A percentile compares a stretch with the other conserved stretches of the same genome.
Evolutionary conservation across 1,284 basidiomycete genomes (phyloP).

Genomic region (Paramarasmius palmivorus): DNA sequence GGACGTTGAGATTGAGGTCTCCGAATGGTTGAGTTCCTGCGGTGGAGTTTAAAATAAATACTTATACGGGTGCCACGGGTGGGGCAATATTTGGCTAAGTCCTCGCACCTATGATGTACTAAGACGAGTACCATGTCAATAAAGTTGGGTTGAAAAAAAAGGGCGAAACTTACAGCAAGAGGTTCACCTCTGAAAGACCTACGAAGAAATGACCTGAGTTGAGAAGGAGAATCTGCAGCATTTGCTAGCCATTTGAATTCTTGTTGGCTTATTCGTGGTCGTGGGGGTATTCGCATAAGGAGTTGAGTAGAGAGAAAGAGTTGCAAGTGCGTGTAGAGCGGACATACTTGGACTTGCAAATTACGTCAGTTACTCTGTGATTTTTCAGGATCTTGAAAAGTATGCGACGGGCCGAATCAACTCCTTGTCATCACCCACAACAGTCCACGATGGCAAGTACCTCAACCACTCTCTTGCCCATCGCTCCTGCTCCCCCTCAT

Average conservation of each 20-base stretch:
- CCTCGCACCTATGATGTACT: constrained; percentile 82
- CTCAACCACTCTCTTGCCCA: background rate
- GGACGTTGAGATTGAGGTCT: constrained; percentile 67
- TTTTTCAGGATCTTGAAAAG: background rate
- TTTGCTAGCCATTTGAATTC: constrained; percentile 69
- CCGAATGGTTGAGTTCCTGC: constrained; percentile 89
- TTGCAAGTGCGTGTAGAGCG: constrained; percentile 34
- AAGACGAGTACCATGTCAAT: constrained; percentile 29
- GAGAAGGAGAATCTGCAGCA: constrained; percentile 24
- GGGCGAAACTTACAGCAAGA: constrained; percentile 30
- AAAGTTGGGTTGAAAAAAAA: background rate
- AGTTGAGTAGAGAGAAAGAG: too few relatives aligned
- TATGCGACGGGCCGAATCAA: background rate
- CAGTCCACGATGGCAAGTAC: background rate
- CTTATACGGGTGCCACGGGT: too few relatives aligned
- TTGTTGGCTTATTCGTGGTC: constrained; percentile 13
- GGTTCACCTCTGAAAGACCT: constrained; percentile 73
- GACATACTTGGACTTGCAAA: constrained; percentile 12
- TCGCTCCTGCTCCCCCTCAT: constrained; percentile 15
- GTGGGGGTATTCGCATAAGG: too few relatives aligned
- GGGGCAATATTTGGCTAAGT: constrained; percentile 13
- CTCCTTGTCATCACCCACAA: constrained; percentile 2
- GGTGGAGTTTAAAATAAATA: constrained; percentile 13
- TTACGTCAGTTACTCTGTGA: too few relatives aligned
- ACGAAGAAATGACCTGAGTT: constrained; percentile 49